phyloP scores from a whole-genome alignment of 495 filamentous ascomycete genomes.

The Parachaetomium inaequale region DNA sequence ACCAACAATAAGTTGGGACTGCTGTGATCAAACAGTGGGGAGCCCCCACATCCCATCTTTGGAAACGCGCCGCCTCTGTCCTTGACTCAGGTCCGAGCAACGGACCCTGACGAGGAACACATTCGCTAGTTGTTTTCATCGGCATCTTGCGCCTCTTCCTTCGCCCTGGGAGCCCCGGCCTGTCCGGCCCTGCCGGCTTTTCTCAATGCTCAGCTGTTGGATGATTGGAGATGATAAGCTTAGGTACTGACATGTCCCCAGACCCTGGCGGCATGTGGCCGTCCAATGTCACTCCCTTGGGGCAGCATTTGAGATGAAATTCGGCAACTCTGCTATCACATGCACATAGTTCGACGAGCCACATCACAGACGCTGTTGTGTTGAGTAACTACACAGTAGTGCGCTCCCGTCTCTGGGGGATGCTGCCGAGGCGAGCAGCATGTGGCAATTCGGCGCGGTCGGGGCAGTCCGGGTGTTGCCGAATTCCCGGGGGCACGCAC shows the following conservation, averaged over 20 bases:
- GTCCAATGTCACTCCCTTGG: too few relatives aligned
- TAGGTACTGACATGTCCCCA: too few relatives aligned
- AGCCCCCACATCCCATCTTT: not conserved
- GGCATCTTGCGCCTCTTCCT: too few relatives aligned
- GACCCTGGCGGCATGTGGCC: too few relatives aligned
- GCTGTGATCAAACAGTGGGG: constrained; percentile 1
- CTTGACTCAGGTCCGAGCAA: constrained; percentile 4
- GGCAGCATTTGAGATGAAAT: too few relatives aligned
- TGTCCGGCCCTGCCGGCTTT: not conserved
- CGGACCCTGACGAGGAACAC: not conserved
- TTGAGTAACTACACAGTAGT: too few relatives aligned
- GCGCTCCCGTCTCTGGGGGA: too few relatives aligned
- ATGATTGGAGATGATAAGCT: too few relatives aligned
- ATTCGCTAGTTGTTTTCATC: too few relatives aligned
- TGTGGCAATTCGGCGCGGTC: not conserved
- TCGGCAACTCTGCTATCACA: not conserved
- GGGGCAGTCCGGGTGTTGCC: not conserved
- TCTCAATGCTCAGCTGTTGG: not conserved
- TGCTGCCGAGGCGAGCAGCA: not conserved
- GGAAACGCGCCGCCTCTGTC: not conserved
- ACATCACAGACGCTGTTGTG: too few relatives aligned
- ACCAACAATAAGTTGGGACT: not conserved
- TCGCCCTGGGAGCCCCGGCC: too few relatives aligned
- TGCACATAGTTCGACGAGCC: not conserved
- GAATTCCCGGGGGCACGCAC: not conserved